A percentile compares a stretch with the other conserved stretches of the same genome.
phyloP scores from a whole-genome alignment of 2,329 filamentous ascomycete genomes.

The Pseudocercospora cruenta region DNA sequence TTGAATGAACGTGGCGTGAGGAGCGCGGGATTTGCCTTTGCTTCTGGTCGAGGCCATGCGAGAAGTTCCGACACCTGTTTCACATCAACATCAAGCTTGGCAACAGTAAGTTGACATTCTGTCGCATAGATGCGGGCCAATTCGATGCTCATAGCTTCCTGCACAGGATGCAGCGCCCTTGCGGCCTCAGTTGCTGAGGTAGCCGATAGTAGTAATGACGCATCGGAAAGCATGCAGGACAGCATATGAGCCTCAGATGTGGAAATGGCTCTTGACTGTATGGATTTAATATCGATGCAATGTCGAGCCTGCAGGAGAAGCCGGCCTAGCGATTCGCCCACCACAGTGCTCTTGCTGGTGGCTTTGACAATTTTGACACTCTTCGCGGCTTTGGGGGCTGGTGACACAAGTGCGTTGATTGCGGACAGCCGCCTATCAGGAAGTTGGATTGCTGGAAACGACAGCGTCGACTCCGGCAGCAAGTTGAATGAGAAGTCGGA shows the following conservation, averaged over 20 bases:
- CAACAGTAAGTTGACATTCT: constrained; percentile 64
- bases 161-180: constrained; percentile 55
- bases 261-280: constrained; percentile 4
- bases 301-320: constrained; percentile 26
- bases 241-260: constrained; percentile 47
- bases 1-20: constrained; percentile 62
- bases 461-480: constrained; percentile 83
- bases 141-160: constrained; percentile 56
- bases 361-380: constrained; percentile 2
- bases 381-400: constrained; percentile 6
- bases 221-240: constrained; percentile 66
- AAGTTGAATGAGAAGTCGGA: constrained; percentile 57
- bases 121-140: constrained; percentile 71
- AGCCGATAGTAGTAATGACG: constrained; percentile 68
- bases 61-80: constrained; percentile 41
- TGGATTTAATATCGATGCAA: constrained; percentile 15
- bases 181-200: constrained; percentile 52
- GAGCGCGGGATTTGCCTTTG: not conserved
- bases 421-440: constrained; percentile 4
- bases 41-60: constrained; percentile 42
- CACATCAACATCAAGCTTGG: constrained; percentile 53
- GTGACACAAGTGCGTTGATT: not conserved
- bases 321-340: constrained; percentile 15
- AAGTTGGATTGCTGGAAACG: constrained; percentile 68
- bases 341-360: constrained; percentile 9